Percentiles rank a stretch among this genome's conserved stretches.
phyloP scores from a whole-genome alignment of 208 protist genomes.

The Tritrichomonas foetus region DNA sequence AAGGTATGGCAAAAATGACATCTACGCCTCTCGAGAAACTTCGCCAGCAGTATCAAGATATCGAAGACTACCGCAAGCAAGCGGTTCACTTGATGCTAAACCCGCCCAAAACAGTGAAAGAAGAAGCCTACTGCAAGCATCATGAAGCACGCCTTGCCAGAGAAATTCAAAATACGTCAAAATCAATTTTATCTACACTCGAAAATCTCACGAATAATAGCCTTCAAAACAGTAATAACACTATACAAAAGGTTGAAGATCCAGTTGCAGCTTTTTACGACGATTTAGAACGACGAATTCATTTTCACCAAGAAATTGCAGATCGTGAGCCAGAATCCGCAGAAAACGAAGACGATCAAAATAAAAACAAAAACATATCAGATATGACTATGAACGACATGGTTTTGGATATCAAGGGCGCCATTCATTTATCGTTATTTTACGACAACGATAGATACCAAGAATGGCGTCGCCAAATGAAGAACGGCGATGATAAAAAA shows the following conservation, averaged over 20 bases:
- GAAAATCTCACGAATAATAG: no score
- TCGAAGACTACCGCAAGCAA: background rate
- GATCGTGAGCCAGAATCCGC: background rate
- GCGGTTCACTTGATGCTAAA: background rate
- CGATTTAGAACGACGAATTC: background rate
- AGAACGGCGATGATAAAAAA: background rate
- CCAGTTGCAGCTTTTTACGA: background rate
- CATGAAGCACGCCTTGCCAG: background rate
- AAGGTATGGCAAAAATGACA: background rate
- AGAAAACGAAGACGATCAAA: background rate
- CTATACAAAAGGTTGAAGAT: background rate
- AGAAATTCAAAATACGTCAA: background rate
- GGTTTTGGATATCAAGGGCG: background rate
- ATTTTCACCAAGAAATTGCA: background rate
- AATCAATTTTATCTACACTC: background rate
- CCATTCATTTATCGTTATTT: slow-evolving; percentile 11
- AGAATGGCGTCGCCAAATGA: background rate
- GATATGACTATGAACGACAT: background rate
- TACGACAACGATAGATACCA: slow-evolving; percentile 35
- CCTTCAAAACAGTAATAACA: no score
- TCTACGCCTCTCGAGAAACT: slow-evolving; percentile 35
- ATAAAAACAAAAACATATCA: background rate
- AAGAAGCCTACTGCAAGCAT: background rate
- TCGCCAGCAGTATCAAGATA: slow-evolving; percentile 4
- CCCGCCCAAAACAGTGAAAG: background rate